Conservation (phyloP, 192 early-diverging fungal genomes). For the Coemansia sp. region DNA sequence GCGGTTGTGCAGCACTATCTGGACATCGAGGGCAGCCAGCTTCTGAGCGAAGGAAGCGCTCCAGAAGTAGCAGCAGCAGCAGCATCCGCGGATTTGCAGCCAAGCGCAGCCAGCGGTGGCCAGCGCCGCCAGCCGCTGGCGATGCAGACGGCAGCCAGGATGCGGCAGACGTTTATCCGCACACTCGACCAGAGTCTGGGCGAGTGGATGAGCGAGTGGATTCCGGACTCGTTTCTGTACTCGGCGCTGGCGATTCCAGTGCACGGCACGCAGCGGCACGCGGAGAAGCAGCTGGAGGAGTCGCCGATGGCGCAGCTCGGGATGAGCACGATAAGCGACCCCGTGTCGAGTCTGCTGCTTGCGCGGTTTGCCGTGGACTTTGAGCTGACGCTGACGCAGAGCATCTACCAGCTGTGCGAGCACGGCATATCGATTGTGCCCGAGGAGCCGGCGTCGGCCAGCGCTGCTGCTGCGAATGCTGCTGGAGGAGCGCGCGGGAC, state of each 20-base stretch:
- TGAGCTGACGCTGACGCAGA: conserved; percentile 52
- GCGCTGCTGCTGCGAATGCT: background rate
- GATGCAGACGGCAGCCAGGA: conserved; percentile 23
- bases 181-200: conserved; percentile 38
- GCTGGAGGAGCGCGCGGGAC: background rate
- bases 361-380: conserved; percentile 48
- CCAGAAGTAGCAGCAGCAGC: no score
- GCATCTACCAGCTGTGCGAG: conserved; percentile 55
- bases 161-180: conserved; percentile 42
- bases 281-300: conserved; percentile 13
- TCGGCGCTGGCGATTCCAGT: conserved; percentile 22
- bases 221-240: conserved; percentile 39
- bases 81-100: no score
- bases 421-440: conserved; percentile 41
- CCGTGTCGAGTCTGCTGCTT: conserved; percentile 42
- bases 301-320: conserved; percentile 36
- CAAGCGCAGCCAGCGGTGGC: no score
- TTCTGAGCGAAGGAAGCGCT: conserved; percentile 24
- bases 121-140: background rate
- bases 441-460: conserved; percentile 3
- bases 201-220: conserved; percentile 45
- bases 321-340: conserved; percentile 34
- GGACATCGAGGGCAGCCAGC: conserved; percentile 46
- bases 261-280: conserved; percentile 23
- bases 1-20: conserved; percentile 46